These are phyloP conservation scores for Microbotryomycetes sp. DNA, from an alignment of 1,284 basidiomycete species.

Conservation along the genomic window DNA sequence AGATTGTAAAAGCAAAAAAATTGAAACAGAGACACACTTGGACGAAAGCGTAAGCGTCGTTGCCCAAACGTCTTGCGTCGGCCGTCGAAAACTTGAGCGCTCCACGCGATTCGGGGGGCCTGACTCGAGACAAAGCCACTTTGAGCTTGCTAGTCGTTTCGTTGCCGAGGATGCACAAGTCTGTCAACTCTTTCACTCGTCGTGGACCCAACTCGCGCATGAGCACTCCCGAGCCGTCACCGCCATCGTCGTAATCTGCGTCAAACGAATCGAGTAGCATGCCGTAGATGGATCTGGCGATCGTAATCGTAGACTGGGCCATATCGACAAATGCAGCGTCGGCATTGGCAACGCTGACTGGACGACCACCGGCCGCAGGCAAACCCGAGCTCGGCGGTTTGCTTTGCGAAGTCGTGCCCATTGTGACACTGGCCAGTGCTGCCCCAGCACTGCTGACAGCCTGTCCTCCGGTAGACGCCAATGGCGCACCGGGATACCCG, in stretches of 20 bases:
- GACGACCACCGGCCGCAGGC: not conserved
- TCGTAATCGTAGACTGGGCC: conserved; percentile 45
- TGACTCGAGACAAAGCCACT: conserved; percentile 16
- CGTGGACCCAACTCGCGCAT: conserved; percentile 12
- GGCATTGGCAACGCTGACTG: conserved; percentile 37
- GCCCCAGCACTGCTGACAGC: no score
- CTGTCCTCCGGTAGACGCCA: no score
- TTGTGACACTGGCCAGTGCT: not conserved
- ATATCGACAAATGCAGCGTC: conserved; percentile 46
- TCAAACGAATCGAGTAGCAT: conserved; percentile 45
- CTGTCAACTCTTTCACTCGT: conserved; percentile 20
- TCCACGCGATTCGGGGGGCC: conserved; percentile 32
- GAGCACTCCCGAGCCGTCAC: not conserved
- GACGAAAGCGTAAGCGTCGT: conserved; percentile 38
- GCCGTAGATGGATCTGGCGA: conserved; percentile 45
- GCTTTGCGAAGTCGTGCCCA: not conserved
- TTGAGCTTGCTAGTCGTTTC: conserved; percentile 22
- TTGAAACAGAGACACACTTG: conserved; percentile 40
- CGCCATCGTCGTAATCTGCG: conserved; percentile 24
- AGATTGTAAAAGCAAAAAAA: conserved; percentile 35
- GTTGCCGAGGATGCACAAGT: conserved; percentile 24
- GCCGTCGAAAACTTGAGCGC: conserved; percentile 19
- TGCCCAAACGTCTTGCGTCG: conserved; percentile 20
- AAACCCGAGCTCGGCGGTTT: not conserved
- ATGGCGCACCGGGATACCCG: not conserved